Evolutionary conservation across 768 basidiomycete genomes (phyloP).

Genomic region (Leucosporidium creatinivorum): DNA sequence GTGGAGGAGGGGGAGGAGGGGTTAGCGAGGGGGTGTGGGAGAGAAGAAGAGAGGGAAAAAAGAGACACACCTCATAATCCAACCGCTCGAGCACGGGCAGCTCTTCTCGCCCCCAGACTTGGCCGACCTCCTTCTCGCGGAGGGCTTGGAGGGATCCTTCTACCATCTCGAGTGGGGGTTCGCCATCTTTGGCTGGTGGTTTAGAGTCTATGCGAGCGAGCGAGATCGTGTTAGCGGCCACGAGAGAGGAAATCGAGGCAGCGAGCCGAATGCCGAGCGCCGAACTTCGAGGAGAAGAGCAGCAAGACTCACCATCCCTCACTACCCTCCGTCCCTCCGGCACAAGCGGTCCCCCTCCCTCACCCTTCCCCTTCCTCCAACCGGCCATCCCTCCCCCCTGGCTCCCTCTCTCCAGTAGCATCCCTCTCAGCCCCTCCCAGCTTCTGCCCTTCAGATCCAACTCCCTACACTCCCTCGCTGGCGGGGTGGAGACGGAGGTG

Average conservation of each 20-base stretch:
- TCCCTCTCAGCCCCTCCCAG: not conserved
- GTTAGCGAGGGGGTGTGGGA: not conserved
- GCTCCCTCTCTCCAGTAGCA: slow-evolving; percentile 11
- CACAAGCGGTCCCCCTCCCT: slow-evolving; percentile 22
- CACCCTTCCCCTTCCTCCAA: slow-evolving; percentile 1
- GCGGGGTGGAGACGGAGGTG: not conserved
- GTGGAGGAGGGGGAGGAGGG: not conserved
- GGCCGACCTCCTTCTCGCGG: slow-evolving; percentile 3
- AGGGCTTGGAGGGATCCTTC: slow-evolving; percentile 9
- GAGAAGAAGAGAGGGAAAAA: not conserved
- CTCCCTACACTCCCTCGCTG: not conserved
- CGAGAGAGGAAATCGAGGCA: too few relatives aligned
- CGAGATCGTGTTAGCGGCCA: too few relatives aligned
- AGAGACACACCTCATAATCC: slow-evolving; percentile 9
- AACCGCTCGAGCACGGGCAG: slow-evolving; percentile 3
- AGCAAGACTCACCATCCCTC: slow-evolving; percentile 33
- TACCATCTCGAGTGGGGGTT: not conserved
- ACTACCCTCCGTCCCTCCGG: slow-evolving; percentile 36
- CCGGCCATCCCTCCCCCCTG: slow-evolving; percentile 33
- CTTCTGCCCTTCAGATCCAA: slow-evolving; percentile 2
- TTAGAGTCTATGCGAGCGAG: not conserved
- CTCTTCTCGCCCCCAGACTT: not conserved
- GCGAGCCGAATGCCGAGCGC: too few relatives aligned
- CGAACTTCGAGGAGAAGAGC: too few relatives aligned
- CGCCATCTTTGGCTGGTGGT: not conserved